A percentile compares a stretch with the other conserved stretches of the same genome.
These are phyloP conservation scores for Balamuthia mandrillaris DNA, from an alignment of 208 protist genomes.

Conservation along the genomic window DNA sequence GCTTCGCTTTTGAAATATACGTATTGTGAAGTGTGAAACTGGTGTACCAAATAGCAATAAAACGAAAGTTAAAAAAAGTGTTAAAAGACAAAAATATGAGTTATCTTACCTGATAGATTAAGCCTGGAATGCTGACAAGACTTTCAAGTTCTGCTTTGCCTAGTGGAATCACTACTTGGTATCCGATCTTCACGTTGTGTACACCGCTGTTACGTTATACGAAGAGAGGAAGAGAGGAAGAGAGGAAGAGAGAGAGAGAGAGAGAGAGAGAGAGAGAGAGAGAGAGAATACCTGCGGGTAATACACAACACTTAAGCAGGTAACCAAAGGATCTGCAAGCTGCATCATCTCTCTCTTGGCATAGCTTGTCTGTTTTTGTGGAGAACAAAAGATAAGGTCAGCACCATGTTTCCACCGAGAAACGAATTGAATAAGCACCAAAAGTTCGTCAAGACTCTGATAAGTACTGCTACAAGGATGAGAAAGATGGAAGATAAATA, in stretches of 20 bases:
- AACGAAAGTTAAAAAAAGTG: background rate
- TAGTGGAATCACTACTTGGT: background rate
- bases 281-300: slow-evolving; percentile 3
- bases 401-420: background rate
- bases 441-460: background rate
- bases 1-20: slow-evolving; percentile 19
- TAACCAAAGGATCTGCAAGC: background rate
- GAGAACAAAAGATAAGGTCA: background rate
- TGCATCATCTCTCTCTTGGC: background rate
- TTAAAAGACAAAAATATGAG: background rate
- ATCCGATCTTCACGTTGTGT: background rate
- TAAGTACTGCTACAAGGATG: no score
- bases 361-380: slow-evolving; percentile 12
- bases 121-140: background rate
- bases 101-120: slow-evolving; percentile 9
- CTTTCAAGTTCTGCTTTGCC: background rate
- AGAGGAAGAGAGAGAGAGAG: no score
- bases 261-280: no score
- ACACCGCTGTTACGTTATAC: background rate
- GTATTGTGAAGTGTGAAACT: slow-evolving; percentile 32
- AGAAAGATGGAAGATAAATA: no score
- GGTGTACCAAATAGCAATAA: background rate
- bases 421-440: background rate
- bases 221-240: no score
- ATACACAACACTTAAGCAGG: background rate